Percentiles rank a stretch among this genome's conserved stretches.
Conservation (phyloP, 2,329 filamentous ascomycete genomes). For the Pyrenophora graminea region DNA sequence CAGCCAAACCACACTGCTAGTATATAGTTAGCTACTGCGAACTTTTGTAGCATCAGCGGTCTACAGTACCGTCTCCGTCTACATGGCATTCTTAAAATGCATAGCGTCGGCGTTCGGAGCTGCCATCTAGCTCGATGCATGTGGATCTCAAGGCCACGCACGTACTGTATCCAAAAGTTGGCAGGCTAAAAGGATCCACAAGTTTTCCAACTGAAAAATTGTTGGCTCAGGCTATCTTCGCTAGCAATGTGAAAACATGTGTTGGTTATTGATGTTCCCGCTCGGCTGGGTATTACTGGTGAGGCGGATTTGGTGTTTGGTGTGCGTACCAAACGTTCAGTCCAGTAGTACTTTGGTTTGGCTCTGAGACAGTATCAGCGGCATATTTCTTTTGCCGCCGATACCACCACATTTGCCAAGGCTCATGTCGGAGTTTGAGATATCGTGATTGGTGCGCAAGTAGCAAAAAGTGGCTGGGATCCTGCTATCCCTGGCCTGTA, state of each 20-base stretch:
- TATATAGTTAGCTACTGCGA: background rate
- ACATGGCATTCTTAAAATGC: conserved; percentile 1
- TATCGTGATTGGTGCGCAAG: conserved; percentile 10
- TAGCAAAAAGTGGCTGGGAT: conserved; percentile 7
- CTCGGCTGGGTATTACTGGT: background rate
- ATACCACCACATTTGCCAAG: conserved; percentile 2
- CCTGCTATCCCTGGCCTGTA: conserved; percentile 2
- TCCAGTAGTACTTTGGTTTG: no score
- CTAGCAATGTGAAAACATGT: background rate
- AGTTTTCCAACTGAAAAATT: conserved; percentile 3
- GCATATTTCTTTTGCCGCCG: background rate
- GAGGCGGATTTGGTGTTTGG: background rate
- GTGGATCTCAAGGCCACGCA: background rate
- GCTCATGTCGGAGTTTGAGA: conserved; percentile 3
- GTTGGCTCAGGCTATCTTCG: conserved; percentile 6
- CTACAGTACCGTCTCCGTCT: background rate
- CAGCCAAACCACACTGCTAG: background rate
- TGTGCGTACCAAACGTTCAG: background rate
- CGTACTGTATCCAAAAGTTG: background rate
- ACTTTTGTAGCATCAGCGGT: background rate
- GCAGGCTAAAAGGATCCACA: conserved; percentile 3
- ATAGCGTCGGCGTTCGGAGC: conserved; percentile 5
- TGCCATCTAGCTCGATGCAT: conserved; percentile 4
- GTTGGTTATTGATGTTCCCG: background rate
- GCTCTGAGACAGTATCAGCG: background rate